A percentile compares a stretch with the other conserved stretches of the same genome.
Conservation (phyloP, 179 eudicot species). For the Spinacia oleracea region DNA sequence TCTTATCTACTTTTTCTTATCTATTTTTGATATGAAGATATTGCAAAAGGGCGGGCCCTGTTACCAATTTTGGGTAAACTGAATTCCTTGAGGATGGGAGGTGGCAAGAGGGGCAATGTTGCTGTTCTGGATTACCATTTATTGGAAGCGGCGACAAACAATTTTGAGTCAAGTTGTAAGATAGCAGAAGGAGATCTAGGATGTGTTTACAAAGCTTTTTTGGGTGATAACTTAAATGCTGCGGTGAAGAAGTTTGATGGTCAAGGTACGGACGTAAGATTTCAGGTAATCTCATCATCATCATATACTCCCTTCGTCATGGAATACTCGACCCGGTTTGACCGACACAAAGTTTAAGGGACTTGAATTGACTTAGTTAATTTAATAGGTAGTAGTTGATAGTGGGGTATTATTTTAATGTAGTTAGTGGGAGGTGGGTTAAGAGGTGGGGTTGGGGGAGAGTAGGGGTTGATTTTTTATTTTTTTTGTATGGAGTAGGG, state of each 20-base stretch:
- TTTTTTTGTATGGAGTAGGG: too few species aligned
- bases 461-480: too few species aligned
- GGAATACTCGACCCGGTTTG: too few species aligned
- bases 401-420: too few species aligned
- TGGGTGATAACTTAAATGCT: conserved; percentile 46
- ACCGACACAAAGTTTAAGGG: too few species aligned
- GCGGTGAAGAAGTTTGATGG: conserved; percentile 59
- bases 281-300: conserved; percentile 32
- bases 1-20: too few species aligned
- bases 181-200: conserved; percentile 59
- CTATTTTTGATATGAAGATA: conserved; percentile 35
- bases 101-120: conserved; percentile 49
- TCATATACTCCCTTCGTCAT: too few species aligned
- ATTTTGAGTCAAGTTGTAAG: conserved; percentile 52
- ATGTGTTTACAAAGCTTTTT: conserved; percentile 60
- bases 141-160: conserved; percentile 59
- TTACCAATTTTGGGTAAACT: conserved; percentile 55
- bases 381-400: too few species aligned
- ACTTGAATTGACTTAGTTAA: too few species aligned
- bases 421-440: too few species aligned
- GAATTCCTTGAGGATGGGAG: conserved; percentile 40
- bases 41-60: conserved; percentile 42
- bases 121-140: conserved; percentile 56
- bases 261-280: conserved; percentile 31
- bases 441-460: too few species aligned